These are phyloP conservation scores for Pythium plurisporium DNA, from an alignment of 352 stramenopile species.

Conservation along the genomic window DNA sequence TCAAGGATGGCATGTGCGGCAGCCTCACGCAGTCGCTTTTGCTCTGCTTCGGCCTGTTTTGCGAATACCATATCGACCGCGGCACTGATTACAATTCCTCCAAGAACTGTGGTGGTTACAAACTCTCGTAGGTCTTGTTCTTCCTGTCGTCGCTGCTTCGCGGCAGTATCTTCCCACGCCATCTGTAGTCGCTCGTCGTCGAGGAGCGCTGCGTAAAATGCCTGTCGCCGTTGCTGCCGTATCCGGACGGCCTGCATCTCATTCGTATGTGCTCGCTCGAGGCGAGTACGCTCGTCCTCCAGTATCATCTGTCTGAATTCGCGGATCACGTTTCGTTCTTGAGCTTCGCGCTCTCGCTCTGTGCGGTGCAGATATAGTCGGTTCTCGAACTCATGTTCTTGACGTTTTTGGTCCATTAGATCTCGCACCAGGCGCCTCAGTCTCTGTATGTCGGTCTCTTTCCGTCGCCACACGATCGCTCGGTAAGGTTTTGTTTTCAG, in stretches of 20 bases:
- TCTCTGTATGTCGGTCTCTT: conserved; percentile 14
- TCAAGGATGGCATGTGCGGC: background rate
- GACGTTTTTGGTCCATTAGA: background rate
- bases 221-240: background rate
- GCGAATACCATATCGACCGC: background rate
- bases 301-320: conserved; percentile 15
- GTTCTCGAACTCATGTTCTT: conserved; percentile 3
- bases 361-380: background rate
- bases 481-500: conserved; percentile 16
- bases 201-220: conserved; percentile 10
- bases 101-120: background rate
- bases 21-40: background rate
- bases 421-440: background rate
- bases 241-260: background rate
- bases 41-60: background rate
- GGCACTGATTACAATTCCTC: background rate
- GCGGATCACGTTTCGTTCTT: background rate
- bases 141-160: background rate
- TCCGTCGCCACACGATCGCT: conserved; percentile 21
- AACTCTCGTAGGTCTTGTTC: background rate
- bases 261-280: background rate
- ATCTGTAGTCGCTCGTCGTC: conserved; percentile 8
- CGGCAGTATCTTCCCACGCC: background rate
- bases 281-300: conserved; percentile 8
- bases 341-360: background rate